Percentiles rank a stretch among this genome's conserved stretches.
Conservation (phyloP, 2,329 filamentous ascomycete genomes). For the Pestalotiopsis sp. region DNA sequence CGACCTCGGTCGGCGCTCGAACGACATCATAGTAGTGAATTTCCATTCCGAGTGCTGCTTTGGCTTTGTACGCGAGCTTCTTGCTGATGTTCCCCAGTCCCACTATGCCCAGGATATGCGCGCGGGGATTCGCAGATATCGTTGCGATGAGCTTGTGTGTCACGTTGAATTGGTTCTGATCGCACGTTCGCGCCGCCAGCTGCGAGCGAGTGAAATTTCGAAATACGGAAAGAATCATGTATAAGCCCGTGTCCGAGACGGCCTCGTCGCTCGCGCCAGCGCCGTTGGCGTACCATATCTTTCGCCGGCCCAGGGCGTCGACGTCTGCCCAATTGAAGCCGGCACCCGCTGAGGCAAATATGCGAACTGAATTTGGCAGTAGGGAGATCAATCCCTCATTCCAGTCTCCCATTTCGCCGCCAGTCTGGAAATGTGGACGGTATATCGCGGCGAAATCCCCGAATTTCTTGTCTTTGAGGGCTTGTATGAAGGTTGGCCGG, state of each 20-base stretch:
- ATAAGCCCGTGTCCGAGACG: constrained; percentile 44
- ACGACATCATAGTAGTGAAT: constrained; percentile 54
- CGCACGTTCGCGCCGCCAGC: constrained; percentile 45
- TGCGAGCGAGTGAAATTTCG: constrained; percentile 52
- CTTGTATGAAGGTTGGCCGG: constrained; percentile 40
- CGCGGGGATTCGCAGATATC: constrained; percentile 51
- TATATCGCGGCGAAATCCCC: constrained; percentile 48
- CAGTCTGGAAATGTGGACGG: constrained; percentile 65
- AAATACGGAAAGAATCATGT: constrained; percentile 48
- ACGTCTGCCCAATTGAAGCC: constrained; percentile 70
- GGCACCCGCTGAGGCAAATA: constrained; percentile 68
- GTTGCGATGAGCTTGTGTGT: constrained; percentile 46
- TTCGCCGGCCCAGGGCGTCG: constrained; percentile 38
- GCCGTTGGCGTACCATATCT: constrained; percentile 47
- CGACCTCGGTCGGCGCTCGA: constrained; percentile 27
- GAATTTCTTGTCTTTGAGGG: constrained; percentile 38
- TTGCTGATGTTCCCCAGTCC: constrained; percentile 52
- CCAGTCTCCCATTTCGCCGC: constrained; percentile 69
- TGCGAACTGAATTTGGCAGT: constrained; percentile 56
- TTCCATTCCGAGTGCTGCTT: constrained; percentile 52
- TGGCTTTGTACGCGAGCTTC: constrained; percentile 47
- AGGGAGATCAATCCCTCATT: constrained; percentile 60
- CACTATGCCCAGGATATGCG: constrained; percentile 52
- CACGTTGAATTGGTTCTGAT: constrained; percentile 39
- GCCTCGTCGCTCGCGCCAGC: constrained; percentile 45